Percentiles rank a stretch among this genome's conserved stretches.
These are phyloP conservation scores for Fusarium brevicatenulatum DNA, from an alignment of 2,329 filamentous ascomycete species.

Conservation along the genomic window DNA sequence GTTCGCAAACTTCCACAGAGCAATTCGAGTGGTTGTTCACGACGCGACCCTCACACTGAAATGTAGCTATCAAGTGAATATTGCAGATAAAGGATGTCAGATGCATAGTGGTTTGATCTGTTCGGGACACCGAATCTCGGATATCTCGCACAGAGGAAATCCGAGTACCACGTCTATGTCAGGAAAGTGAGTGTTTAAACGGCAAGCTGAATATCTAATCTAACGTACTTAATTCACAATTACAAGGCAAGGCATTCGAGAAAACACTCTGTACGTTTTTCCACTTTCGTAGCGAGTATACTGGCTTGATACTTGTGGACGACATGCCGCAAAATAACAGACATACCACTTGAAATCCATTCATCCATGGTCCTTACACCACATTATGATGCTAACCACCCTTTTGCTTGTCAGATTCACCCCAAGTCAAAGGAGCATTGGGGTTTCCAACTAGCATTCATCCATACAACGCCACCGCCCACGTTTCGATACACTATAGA, in stretches of 20 bases:
- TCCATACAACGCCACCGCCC: background rate
- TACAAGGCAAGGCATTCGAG: background rate
- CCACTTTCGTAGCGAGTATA: background rate
- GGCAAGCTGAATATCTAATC: background rate
- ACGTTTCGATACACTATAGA: background rate
- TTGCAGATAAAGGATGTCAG: slow-evolving; percentile 15
- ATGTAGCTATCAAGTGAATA: slow-evolving; percentile 2
- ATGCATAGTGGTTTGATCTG: slow-evolving; percentile 10
- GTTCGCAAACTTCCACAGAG: slow-evolving; percentile 28
- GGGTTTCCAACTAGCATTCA: no score
- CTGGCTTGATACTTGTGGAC: no score
- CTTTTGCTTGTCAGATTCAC: background rate
- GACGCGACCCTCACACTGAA: slow-evolving; percentile 23
- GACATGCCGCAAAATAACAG: background rate
- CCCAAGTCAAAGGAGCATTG: background rate
- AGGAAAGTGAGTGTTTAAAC: no score
- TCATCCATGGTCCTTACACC: background rate
- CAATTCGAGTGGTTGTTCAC: slow-evolving; percentile 25
- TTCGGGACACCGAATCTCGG: background rate
- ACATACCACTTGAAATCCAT: background rate
- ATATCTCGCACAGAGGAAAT: background rate
- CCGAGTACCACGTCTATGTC: background rate
- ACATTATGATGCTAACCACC: background rate
- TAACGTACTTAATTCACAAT: background rate
- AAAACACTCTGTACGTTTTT: background rate